A percentile compares a stretch with the other conserved stretches of the same genome.
These are phyloP conservation scores for Hortaea werneckii DNA, from an alignment of 2,329 filamentous ascomycete genomes.

Conservation along the genomic window DNA sequence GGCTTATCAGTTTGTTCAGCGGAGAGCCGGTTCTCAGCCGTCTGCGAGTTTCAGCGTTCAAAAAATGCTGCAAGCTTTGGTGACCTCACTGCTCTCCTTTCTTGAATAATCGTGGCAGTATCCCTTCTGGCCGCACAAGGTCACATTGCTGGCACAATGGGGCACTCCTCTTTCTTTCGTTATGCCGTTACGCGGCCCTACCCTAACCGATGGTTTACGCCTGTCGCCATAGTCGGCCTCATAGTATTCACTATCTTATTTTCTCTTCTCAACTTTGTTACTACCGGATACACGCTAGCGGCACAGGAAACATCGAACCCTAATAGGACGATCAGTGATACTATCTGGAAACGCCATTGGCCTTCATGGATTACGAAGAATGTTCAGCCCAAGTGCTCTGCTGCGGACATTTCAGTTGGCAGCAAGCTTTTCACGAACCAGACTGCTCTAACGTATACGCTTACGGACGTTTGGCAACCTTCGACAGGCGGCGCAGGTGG, in stretches of 20 bases:
- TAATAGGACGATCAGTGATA: conserved; percentile 5
- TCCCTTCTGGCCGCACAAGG: too few species aligned
- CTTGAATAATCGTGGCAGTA: too few species aligned
- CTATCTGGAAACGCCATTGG: conserved; percentile 3
- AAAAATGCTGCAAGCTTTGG: too few species aligned
- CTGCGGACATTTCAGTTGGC: conserved; percentile 3
- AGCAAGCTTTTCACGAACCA: conserved; percentile 11
- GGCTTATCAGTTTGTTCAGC: too few species aligned
- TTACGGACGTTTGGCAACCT: conserved; percentile 6
- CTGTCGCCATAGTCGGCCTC: conserved; percentile 5
- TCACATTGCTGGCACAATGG: not conserved
- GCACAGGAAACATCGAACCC: conserved; percentile 3
- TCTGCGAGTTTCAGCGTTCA: too few species aligned
- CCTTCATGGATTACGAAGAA: conserved; percentile 7
- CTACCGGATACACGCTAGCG: conserved; percentile 6
- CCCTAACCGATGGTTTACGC: conserved; percentile 9
- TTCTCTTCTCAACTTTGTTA: conserved; percentile 9
- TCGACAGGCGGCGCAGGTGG: not conserved
- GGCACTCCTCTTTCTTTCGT: conserved; percentile 3
- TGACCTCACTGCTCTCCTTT: too few species aligned
- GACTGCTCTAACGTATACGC: conserved; percentile 8
- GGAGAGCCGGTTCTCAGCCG: too few species aligned
- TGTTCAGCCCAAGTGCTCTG: conserved; percentile 7
- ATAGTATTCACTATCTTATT: conserved; percentile 6
- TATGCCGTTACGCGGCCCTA: conserved; percentile 8